These are phyloP conservation scores for Mollisia scopiformis DNA, from an alignment of 2,329 filamentous ascomycete species.

Conservation along the genomic window DNA sequence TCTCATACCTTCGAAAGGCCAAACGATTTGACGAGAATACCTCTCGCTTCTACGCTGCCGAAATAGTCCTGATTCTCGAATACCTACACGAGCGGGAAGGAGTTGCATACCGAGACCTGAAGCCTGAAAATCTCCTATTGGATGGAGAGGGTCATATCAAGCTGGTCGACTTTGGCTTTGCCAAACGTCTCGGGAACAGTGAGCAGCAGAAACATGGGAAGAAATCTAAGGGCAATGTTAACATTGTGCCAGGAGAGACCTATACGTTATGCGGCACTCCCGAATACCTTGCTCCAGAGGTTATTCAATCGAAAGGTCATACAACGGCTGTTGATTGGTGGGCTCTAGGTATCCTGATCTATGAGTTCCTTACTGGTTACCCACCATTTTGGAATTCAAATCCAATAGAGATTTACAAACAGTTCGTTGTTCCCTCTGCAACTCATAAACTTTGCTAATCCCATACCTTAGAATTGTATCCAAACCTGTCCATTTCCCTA, in stretches of 20 bases:
- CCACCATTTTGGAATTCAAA: constrained; percentile 88
- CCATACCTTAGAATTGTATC: constrained; percentile 68
- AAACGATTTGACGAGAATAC: constrained; percentile 79
- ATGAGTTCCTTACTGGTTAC: constrained; percentile 83
- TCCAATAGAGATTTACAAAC: constrained; percentile 84
- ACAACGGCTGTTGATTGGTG: constrained; percentile 84
- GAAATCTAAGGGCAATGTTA: not conserved
- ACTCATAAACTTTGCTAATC: not conserved
- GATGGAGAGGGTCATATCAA: constrained; percentile 80
- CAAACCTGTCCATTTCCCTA: constrained; percentile 74
- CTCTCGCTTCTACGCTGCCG: constrained; percentile 80
- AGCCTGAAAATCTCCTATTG: constrained; percentile 81
- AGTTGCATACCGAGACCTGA: constrained; percentile 80
- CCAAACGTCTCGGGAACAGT: constrained; percentile 72
- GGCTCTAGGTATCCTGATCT: constrained; percentile 82
- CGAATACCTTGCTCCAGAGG: constrained; percentile 82
- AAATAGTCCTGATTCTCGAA: constrained; percentile 81
- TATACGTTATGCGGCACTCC: constrained; percentile 85
- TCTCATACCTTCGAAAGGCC: constrained; percentile 78
- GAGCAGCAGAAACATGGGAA: constrained; percentile 28
- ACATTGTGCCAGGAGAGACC: constrained; percentile 59
- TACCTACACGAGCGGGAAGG: constrained; percentile 80
- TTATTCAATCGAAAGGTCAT: constrained; percentile 81
- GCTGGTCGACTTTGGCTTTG: constrained; percentile 84
- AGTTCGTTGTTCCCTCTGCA: constrained; percentile 47